Evolutionary conservation across 257 asterid species (phyloP), one percentile per base, ranked within the genome.

Genomic region (Rhazya stricta): DNA sequence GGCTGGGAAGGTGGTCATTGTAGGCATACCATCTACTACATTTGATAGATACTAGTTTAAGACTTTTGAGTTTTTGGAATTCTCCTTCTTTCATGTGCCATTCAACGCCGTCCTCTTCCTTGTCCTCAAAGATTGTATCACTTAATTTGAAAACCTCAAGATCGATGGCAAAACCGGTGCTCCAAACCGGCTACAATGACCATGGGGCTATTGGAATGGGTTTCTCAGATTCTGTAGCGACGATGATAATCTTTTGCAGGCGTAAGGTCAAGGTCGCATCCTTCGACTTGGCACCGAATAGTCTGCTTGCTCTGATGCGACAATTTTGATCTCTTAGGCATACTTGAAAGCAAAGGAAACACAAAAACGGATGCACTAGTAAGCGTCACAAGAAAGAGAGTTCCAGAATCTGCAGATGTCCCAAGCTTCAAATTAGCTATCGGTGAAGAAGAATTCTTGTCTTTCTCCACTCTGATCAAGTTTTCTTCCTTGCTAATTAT

Each of bases 281-380:
- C 96, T 48, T 92, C 95, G 0, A 92, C 97, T 39, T 92, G 97
- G 79, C 96, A 92, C 65, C 91, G 84, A 2, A 88, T 88, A 74
- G 76, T 86, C 76, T 83, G 91, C 79, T 69, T 58, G 67, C 78
- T 80, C 63, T 76, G 95, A 19, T 75, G 67, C 18, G 89, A 86
- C 0, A 81, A 77, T 71, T 85, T 73, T 0, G 81, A 78, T 50
- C 88, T 78, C 76, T 86, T 91, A 12, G 78, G 9, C 18, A 62
- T 21, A 1, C 61, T 67, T 12, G 80, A 72, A 0, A 85, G 68
- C 34, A 57, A 46, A 6, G 85, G 81, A 68, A 62, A 3, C 0
- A 79, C 39, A 56, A 81, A 65, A 4, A 50, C 60, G 10, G 78
- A 36, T 60, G 73, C 42, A 4, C 50, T 50, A 1, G 63, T n/a